Evolutionary conservation across 192 early-diverging fungal species (phyloP).

Genomic region (Mortierella alpina): DNA sequence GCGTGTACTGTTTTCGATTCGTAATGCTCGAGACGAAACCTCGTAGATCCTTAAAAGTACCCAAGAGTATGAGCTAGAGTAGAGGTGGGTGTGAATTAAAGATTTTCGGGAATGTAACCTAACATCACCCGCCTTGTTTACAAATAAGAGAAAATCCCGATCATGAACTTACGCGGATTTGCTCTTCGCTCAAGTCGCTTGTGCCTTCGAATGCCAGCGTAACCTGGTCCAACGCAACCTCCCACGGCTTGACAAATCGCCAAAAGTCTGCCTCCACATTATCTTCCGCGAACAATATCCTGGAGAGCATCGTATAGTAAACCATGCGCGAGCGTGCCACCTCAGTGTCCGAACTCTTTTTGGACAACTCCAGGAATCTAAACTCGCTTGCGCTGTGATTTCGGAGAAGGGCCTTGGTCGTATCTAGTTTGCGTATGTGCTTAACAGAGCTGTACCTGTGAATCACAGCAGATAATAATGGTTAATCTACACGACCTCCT

Average conservation of each 20-base stretch:
- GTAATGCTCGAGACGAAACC: constrained; percentile 79
- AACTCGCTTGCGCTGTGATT: constrained; percentile 82
- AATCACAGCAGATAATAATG: not conserved
- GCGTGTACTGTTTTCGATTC: constrained; percentile 63
- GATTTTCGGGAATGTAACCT: not conserved
- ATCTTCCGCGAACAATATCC: constrained; percentile 80
- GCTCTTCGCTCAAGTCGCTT: constrained; percentile 62
- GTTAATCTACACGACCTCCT: not conserved
- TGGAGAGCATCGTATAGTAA: constrained; percentile 85
- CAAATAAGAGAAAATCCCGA: not conserved
- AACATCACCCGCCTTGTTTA: not conserved
- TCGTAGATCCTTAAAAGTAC: constrained; percentile 80
- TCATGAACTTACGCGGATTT: constrained; percentile 36
- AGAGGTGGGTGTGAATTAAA: not conserved
- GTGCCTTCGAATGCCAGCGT: constrained; percentile 63
- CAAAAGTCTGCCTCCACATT: constrained; percentile 68
- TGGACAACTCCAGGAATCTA: constrained; percentile 71
- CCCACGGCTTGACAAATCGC: constrained; percentile 81
- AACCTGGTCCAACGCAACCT: constrained; percentile 64
- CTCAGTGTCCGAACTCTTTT: constrained; percentile 63
- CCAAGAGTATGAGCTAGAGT: constrained; percentile 59
- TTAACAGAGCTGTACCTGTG: constrained; percentile 78
- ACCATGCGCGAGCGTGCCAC: constrained; percentile 59
- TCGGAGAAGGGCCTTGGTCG: constrained; percentile 70
- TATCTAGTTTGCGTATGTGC: constrained; percentile 82